Percentiles rank a stretch among this genome's conserved stretches.
These are phyloP conservation scores for Hypericum androsaemum DNA, from an alignment of 345 rosid genomes.

Conservation along the genomic window DNA sequence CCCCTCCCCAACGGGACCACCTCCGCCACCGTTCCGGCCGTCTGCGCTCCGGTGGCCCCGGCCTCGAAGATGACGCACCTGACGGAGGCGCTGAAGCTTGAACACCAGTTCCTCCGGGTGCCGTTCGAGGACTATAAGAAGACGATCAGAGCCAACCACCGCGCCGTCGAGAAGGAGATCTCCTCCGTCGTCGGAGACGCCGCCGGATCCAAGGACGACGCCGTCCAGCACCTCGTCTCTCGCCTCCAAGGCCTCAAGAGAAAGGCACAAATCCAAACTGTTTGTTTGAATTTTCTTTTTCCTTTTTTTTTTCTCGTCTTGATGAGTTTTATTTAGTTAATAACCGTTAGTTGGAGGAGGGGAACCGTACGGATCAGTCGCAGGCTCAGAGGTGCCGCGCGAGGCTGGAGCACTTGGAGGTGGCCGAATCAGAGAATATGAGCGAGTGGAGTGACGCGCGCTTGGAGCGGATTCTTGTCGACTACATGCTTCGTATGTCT, in stretches of 20 bases:
- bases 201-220: slow-evolving; percentile 50
- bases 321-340: slow-evolving; percentile 17
- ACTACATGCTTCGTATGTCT: slow-evolving; percentile 88
- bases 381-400: slow-evolving; percentile 89
- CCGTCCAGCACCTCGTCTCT: slow-evolving; percentile 74
- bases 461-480: slow-evolving; percentile 78
- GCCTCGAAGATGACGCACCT: slow-evolving; percentile 50
- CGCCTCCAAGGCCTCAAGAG: slow-evolving; percentile 93
- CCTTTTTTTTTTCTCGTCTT: not conserved
- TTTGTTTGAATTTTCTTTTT: too few relatives aligned
- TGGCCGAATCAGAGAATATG: slow-evolving; percentile 55
- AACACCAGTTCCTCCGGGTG: slow-evolving; percentile 88
- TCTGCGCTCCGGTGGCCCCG: slow-evolving; percentile 16
- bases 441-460: slow-evolving; percentile 67
- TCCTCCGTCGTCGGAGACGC: slow-evolving; percentile 45
- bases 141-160: slow-evolving; percentile 79
- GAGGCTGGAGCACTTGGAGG: slow-evolving; percentile 81
- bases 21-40: too few relatives aligned
- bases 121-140: slow-evolving; percentile 97
- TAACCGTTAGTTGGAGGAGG: slow-evolving; percentile 69
- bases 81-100: slow-evolving; percentile 73
- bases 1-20: slow-evolving; percentile 23
- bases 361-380: slow-evolving; percentile 54
- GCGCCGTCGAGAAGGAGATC: slow-evolving; percentile 72
- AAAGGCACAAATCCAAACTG: slow-evolving; percentile 37